A percentile compares a stretch with the other conserved stretches of the same genome.
phyloP scores from a whole-genome alignment of 179 eudicot genomes.

The Sideroxylon spinosum region DNA sequence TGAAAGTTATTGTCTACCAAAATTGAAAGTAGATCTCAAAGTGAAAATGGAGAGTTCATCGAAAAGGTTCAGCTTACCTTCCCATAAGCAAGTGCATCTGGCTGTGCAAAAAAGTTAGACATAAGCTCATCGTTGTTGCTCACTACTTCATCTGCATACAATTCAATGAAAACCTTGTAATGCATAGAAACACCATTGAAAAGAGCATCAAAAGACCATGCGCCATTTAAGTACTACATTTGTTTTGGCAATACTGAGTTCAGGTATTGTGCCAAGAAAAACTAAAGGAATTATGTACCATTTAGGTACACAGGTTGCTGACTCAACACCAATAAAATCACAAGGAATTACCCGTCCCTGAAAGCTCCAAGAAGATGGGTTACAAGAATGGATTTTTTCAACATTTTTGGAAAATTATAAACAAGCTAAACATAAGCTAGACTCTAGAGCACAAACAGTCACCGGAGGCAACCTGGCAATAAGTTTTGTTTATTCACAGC shows the following conservation, averaged over 20 bases:
- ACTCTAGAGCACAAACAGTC: neutral
- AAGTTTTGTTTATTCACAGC: too few species aligned
- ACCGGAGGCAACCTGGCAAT: neutral
- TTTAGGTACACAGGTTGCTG: conserved; percentile 93
- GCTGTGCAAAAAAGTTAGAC: conserved; percentile 99
- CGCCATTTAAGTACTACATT: neutral
- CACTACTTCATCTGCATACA: conserved; percentile 77
- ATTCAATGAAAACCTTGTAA: conserved; percentile 10
- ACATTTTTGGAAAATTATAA: neutral
- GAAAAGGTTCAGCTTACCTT: conserved; percentile 45
- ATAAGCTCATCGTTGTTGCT: conserved; percentile 97
- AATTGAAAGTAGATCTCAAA: too few species aligned
- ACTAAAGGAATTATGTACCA: conserved; percentile 40
- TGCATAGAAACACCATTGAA: neutral
- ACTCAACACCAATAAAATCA: conserved; percentile 92
- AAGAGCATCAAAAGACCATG: neutral
- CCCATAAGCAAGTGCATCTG: conserved; percentile 99
- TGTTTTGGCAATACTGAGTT: neutral
- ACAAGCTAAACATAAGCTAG: neutral
- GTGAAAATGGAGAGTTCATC: too few species aligned
- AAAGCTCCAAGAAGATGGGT: conserved; percentile 27
- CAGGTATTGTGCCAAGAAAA: neutral
- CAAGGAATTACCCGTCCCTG: conserved; percentile 98
- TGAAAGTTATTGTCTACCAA: too few species aligned
- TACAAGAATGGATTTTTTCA: conserved; percentile 13